Evolutionary conservation across 139 green algal species (phyloP).

Genomic region (Dunaliella primolecta): DNA sequence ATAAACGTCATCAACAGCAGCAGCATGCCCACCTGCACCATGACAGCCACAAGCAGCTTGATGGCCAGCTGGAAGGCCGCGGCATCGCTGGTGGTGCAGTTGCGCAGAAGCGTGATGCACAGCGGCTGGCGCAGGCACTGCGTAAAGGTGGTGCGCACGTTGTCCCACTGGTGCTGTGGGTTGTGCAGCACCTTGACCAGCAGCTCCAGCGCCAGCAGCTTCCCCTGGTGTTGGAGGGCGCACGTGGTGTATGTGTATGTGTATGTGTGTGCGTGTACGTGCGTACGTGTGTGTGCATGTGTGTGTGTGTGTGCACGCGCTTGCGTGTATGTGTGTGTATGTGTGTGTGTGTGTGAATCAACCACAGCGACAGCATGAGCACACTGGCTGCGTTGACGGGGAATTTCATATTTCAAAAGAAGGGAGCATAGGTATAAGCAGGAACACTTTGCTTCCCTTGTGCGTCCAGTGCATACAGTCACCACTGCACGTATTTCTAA

Average conservation of each 20-base stretch:
- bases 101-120: slow-evolving; percentile 79
- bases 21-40: slow-evolving; percentile 43
- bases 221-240: too few relatives aligned
- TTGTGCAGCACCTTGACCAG: slow-evolving; percentile 75
- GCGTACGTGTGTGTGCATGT: slow-evolving; percentile 3
- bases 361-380: too few relatives aligned
- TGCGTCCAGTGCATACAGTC: too few relatives aligned
- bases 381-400: too few relatives aligned
- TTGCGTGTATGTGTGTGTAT: background rate
- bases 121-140: slow-evolving; percentile 78
- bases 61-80: slow-evolving; percentile 51
- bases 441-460: too few relatives aligned
- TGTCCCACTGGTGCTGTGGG: slow-evolving; percentile 64
- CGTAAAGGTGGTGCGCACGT: slow-evolving; percentile 62
- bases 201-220: slow-evolving; percentile 92
- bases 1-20: too few relatives aligned
- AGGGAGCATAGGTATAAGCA: too few relatives aligned
- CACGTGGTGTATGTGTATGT: slow-evolving; percentile 10
- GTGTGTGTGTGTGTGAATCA: too few relatives aligned
- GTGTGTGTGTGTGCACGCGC: background rate
- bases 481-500: too few relatives aligned
- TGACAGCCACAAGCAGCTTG: slow-evolving; percentile 48
- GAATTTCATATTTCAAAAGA: too few relatives aligned
- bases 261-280: background rate
- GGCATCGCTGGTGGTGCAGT: slow-evolving; percentile 54